Evolutionary conservation across 306 rosid genomes (phyloP), one percentile per base, ranked within the genome.

Genomic region (Corylus heterophylla): DNA sequence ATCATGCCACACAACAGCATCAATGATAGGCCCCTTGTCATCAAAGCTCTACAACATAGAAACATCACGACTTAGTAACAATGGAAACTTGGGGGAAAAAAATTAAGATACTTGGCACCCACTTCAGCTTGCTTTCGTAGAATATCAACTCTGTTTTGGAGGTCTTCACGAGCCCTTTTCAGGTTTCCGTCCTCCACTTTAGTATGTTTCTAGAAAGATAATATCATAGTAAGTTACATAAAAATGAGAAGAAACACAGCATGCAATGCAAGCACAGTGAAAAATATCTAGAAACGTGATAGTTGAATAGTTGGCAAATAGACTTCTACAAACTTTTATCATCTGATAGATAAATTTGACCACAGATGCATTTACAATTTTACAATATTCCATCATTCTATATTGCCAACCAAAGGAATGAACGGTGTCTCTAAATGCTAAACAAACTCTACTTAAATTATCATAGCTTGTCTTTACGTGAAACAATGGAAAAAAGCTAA

Each of bases 1-100:
- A 81, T 91, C 97, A 74, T 93, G 94, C 99, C 99, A 95, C 42
- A 91, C 98, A 87, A 95, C 94, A 74, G 98, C 96, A 85, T 95
- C 97, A 80, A 95, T 79, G 74, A 84, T 77, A 47, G 99, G 99
- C 61, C 99, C 99, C 83, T 89, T 89, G 82, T 95, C 99, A 71
- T 93, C 92, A 58, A 91, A 95, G 88, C 87, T 89, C 99, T 95
- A 82, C 71, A 68, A 76, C 75, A 84, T 18, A 86, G 37, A 83
- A 87, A 70, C 68, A 52, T 69, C 49, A 78, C 75, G 54, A 81
- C 54, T 70, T 77, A 71, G 54, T 17, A 42, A 58, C 9, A 22
- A 62, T 58, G 70, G 49, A 78, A 84, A 66, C 67, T 73, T 69
- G 56, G 27, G 31, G 69, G 69, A 25, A 74, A 73, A 67, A 49